Evolutionary conservation across 2,329 filamentous ascomycete genomes (phyloP), one percentile per base, ranked within the genome.

Genomic region (Aspergillus pseudonomiae): DNA sequence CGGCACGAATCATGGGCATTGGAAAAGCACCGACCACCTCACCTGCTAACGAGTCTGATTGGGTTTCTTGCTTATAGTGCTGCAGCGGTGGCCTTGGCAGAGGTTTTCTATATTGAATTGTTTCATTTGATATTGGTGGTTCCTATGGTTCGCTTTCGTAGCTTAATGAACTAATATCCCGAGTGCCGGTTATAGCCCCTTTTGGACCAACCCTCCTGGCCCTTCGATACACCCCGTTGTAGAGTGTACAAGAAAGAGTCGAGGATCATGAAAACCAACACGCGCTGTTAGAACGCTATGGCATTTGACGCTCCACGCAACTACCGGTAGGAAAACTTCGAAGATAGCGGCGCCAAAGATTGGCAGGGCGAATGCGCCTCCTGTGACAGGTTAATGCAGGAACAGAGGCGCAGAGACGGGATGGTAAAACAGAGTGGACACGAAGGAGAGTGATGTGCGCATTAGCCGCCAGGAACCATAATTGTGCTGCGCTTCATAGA

Each of bases 61-160:
- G 28, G 9, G 16, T 12, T 10, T 32, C 19, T 14, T 12, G 11
- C n/a, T 39, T 36, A 11, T 39, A 39, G 52, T 55, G 34, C 32
- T 55, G n/a, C 52, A 55, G 21, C 48, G 48, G 48, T 19, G 48
- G 48, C 28, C 52, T 55, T 55, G 52, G 52, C 52, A 39, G n/a
- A 11, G 34, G 26, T 30, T 55, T 55, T 55, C 6, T 21, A 55
- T 24, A 55, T 55, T 55, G 34, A 5, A 12, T 26, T 39, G 52
- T 55, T 55, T 55, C 52, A 55, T n/a, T 39, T 10, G n/a, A 36
- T 55, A 50, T 50, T 50, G 46, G 19, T 19, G n/a, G 46, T 50
- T 50, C 26, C 26, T n/a, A 30, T 19, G 46, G 24, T 50, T 28
- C 24, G 5, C 24, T 19, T n/a, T 14, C 0, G 12, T 54, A 32